phyloP scores from a whole-genome alignment of 352 stramenopile species.

The Blastocystis sp. region DNA sequence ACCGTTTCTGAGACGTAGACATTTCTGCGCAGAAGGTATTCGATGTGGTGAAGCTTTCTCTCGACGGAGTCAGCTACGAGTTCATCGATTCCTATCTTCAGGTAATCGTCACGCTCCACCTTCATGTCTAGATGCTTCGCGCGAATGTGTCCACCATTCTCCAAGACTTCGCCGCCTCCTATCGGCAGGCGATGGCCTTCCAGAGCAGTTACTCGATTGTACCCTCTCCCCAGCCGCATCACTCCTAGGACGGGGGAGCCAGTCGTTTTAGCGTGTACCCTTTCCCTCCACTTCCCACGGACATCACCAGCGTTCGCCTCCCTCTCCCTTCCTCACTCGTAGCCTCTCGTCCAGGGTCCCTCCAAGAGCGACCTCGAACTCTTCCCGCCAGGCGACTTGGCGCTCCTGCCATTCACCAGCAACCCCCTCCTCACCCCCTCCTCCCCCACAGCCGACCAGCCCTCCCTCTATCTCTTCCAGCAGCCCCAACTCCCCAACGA shows the following conservation, averaged over 20 bases:
- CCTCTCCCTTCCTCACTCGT: background rate
- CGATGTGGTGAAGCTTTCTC: conserved; percentile 1
- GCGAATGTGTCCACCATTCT: conserved; percentile 22
- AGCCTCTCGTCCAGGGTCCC: background rate
- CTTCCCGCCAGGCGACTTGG: background rate
- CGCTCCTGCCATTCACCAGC: background rate
- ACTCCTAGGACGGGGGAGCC: background rate
- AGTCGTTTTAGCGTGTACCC: conserved; percentile 57
- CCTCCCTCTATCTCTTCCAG: too few relatives aligned
- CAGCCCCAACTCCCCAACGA: too few relatives aligned
- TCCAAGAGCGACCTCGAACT: background rate
- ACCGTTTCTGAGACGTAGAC: background rate
- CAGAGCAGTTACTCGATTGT: conserved; percentile 21
- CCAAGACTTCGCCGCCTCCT: conserved; percentile 38
- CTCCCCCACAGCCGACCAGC: too few relatives aligned
- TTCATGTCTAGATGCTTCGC: conserved; percentile 10
- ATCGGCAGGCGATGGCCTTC: conserved; percentile 16
- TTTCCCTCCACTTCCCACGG: conserved; percentile 11
- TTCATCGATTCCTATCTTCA: conserved; percentile 47
- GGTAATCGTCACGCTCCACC: background rate
- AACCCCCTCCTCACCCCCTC: background rate
- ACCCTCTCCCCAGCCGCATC: background rate
- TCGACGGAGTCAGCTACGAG: conserved; percentile 40
- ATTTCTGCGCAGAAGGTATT: conserved; percentile 55
- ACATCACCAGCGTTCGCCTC: background rate